These are phyloP conservation scores for Hsuehochloa calcarea DNA, from an alignment of 176 grass and related monocot genomes.

Conservation along the genomic window DNA sequence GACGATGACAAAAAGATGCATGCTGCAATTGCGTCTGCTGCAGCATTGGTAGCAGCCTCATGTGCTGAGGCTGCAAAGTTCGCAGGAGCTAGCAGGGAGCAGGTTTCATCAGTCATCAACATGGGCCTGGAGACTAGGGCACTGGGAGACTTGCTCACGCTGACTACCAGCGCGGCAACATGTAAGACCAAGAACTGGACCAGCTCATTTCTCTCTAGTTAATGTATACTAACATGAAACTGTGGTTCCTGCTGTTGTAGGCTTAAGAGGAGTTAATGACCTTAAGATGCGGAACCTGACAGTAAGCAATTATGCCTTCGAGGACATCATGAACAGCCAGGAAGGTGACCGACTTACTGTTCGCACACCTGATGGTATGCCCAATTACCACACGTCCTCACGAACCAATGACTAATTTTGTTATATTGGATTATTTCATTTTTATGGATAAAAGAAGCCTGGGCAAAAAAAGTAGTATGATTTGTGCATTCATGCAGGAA, in stretches of 20 bases:
- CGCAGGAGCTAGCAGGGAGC: conserved; percentile 39
- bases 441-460: conserved; percentile 9
- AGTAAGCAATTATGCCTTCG: conserved; percentile 26
- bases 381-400: neutral
- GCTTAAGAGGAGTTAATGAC: conserved; percentile 51
- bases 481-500: conserved; percentile 36
- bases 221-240: conserved; percentile 14
- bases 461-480: neutral
- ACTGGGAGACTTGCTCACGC: conserved; percentile 43
- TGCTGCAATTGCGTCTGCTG: conserved; percentile 44
- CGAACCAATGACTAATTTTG: neutral
- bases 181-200: conserved; percentile 42
- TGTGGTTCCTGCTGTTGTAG: conserved; percentile 12
- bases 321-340: conserved; percentile 31
- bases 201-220: neutral
- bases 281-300: conserved; percentile 40
- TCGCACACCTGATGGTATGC: conserved; percentile 41
- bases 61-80: conserved; percentile 58
- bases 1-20: conserved; percentile 30
- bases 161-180: conserved; percentile 54
- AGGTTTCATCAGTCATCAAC: conserved; percentile 50
- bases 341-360: conserved; percentile 38
- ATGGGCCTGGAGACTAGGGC: conserved; percentile 36
- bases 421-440: neutral
- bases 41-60: conserved; percentile 46